Evolutionary conservation across 2,329 filamentous ascomycete species (phyloP).

Genomic region (Cadophora sp.): DNA sequence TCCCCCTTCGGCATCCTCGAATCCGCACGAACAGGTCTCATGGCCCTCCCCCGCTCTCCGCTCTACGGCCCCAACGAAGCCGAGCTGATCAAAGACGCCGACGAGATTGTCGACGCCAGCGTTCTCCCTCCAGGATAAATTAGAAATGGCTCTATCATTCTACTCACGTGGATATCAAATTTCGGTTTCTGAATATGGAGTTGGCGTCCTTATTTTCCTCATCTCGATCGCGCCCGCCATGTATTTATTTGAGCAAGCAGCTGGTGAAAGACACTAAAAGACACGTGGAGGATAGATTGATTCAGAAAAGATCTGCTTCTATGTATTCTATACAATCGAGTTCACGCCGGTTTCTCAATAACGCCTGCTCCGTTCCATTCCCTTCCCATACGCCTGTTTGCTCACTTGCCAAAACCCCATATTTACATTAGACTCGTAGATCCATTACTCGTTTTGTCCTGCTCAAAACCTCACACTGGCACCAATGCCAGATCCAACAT

Average conservation of each 20-base stretch:
- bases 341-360: constrained; percentile 20
- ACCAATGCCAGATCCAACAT: constrained; percentile 72
- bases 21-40: constrained; percentile 92
- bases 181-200: constrained; percentile 32
- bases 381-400: constrained; percentile 19
- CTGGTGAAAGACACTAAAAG: constrained; percentile 1
- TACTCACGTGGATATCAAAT: constrained; percentile 25
- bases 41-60: constrained; percentile 94
- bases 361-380: constrained; percentile 15
- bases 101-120: constrained; percentile 94
- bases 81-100: constrained; percentile 78
- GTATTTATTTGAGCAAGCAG: constrained; percentile 1
- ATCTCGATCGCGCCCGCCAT: neutral
- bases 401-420: neutral
- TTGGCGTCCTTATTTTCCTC: constrained; percentile 26
- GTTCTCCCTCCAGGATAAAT: constrained; percentile 86
- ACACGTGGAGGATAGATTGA: constrained; percentile 30
- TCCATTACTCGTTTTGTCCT: neutral
- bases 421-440: constrained; percentile 14
- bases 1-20: constrained; percentile 95
- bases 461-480: constrained; percentile 61
- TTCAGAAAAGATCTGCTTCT: constrained; percentile 29
- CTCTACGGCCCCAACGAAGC: constrained; percentile 78
- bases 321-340: constrained; percentile 33
- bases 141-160: constrained; percentile 18